Evolutionary conservation across 1,139 yeast species (phyloP), one percentile per base, ranked within the genome.

Genomic region (Magnusiomyces ingens): DNA sequence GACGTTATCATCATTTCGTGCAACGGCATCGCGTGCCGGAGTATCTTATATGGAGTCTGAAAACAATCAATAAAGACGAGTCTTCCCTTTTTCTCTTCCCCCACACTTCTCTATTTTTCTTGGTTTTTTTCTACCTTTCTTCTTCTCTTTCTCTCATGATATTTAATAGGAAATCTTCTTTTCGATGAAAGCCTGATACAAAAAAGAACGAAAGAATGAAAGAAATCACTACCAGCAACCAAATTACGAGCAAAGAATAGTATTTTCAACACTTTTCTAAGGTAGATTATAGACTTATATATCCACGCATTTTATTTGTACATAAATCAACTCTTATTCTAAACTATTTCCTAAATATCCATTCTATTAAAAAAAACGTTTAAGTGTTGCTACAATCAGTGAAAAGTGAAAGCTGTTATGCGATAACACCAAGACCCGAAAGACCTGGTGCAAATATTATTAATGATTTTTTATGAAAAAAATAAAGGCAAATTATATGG

Each of bases 1-100:
- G 13, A 47, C 59, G 5, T 38, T 61, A 49, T 51, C 53, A 26
- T 38, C 46, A 15, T 55, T 53, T 21, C 21, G 54, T 15, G 37
- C 45, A 5, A 48, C 52, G n/a, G 55, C 54, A 22, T 46, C 52
- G n/a, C 26, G 26, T 11, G 46, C 43, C 18, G 48, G 48, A 12
- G 48, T 29, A 21, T 29, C 40, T 17, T 45, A 45, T 32, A 17
- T 45, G 15, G 45, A 15, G 32, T 8, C 32, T 26, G 32, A 36
- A 5, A 36, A 13, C n/a, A 13, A 36, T 12, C n/a, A 36, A 36
- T 36, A 36, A 36, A 13, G n/a, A 12, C 11, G 17, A 36, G 11
- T 36, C 40, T 6, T 36, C 11, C 17, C n/a, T 36, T 36, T 12
- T 12, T 12, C 11, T 36, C 17, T 36, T 12, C 11, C 11, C 17